Percentiles rank a stretch among this genome's conserved stretches.
These are phyloP conservation scores for Hypoxylon sp. DNA, from an alignment of 2,329 filamentous ascomycete genomes.

Conservation along the genomic window DNA sequence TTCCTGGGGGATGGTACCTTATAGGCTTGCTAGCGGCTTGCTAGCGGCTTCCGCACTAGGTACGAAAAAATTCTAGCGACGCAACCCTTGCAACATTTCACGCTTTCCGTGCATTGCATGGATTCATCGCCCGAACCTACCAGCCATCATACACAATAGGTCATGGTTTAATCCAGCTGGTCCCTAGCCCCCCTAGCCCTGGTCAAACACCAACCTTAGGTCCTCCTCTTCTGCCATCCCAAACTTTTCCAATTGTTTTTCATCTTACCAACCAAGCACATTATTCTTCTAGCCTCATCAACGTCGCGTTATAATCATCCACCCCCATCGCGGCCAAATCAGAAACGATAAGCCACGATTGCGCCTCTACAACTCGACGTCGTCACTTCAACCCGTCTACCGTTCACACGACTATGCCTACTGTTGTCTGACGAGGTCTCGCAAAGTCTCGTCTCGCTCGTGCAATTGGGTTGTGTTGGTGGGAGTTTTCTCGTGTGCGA, in stretches of 20 bases:
- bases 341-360: constrained; percentile 21
- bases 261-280: constrained; percentile 23
- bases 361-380: constrained; percentile 12
- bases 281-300: constrained; percentile 30
- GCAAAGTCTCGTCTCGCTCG: constrained; percentile 41
- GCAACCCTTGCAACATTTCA: no score
- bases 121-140: no score
- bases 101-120: neutral
- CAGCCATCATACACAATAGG: no score
- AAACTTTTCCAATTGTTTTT: constrained; percentile 44
- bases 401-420: constrained; percentile 45
- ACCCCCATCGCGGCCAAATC: constrained; percentile 12
- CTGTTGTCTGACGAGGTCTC: constrained; percentile 47
- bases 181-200: constrained; percentile 38
- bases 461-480: constrained; percentile 39
- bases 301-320: constrained; percentile 17
- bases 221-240: constrained; percentile 47
- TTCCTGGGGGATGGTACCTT: constrained; percentile 26
- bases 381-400: constrained; percentile 21
- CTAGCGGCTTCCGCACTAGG: no score
- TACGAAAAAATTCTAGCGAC: no score
- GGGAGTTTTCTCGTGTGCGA: constrained; percentile 26
- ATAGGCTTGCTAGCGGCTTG: constrained; percentile 7
- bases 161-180: no score
- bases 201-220: constrained; percentile 46